phyloP scores from a whole-genome alignment of 139 green algal genomes.

The Mychonastes homosphaera region DNA sequence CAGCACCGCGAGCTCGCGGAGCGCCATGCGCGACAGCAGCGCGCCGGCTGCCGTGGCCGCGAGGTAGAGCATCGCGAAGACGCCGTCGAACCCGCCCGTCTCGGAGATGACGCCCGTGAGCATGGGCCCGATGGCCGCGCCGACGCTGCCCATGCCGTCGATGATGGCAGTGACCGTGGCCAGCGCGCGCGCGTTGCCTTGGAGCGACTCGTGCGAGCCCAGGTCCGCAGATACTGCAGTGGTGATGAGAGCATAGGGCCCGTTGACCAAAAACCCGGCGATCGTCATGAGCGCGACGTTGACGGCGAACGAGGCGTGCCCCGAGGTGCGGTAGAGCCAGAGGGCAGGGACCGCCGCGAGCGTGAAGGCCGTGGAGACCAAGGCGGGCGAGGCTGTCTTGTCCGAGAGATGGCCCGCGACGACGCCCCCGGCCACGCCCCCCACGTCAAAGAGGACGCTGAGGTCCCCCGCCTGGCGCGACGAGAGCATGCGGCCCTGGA shows the following conservation, averaged over 20 bases:
- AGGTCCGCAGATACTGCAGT: conserved; percentile 91
- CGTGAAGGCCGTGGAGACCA: conserved; percentile 67
- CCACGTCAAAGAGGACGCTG: conserved; percentile 87
- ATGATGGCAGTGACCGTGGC: conserved; percentile 96
- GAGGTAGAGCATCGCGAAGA: conserved; percentile 83
- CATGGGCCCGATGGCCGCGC: conserved; percentile 81
- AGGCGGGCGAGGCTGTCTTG: conserved; percentile 44
- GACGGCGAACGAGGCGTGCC: conserved; percentile 32
- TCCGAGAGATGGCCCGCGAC: conserved; percentile 82
- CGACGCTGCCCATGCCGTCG: conserved; percentile 88
- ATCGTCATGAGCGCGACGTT: conserved; percentile 82
- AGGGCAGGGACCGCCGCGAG: conserved; percentile 67
- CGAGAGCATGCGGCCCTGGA: conserved; percentile 50
- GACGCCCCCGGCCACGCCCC: conserved; percentile 77
- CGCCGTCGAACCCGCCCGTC: conserved; percentile 66
- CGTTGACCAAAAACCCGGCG: conserved; percentile 89
- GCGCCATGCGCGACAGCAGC: conserved; percentile 39
- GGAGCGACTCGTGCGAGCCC: conserved; percentile 75
- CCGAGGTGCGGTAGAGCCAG: conserved; percentile 64
- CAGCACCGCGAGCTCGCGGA: conserved; percentile 24
- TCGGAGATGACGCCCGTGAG: conserved; percentile 77
- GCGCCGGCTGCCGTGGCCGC: conserved; percentile 44
- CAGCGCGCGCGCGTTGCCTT: conserved; percentile 70
- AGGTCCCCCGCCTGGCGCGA: conserved; percentile 66
- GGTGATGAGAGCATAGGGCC: conserved; percentile 93